Conservation (phyloP, 257 asterid species). For the Gynochthodes officinalis region DNA sequence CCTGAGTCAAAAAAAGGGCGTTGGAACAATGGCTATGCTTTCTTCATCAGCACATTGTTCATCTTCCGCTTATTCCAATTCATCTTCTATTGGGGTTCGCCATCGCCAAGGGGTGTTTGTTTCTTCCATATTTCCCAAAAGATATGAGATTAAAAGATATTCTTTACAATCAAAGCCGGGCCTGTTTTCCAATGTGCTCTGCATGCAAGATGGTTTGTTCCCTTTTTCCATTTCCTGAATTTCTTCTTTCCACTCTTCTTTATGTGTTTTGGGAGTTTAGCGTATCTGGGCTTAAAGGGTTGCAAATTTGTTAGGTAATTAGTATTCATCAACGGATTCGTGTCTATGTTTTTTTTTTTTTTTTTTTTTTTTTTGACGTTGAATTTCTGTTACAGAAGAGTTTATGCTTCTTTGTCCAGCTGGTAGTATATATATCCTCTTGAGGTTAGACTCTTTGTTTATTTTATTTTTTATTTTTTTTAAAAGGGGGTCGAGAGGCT, state of each 20-base stretch:
- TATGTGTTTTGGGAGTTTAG: background rate
- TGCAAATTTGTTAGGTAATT: background rate
- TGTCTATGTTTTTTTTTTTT: background rate
- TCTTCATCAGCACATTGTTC: conserved; percentile 54
- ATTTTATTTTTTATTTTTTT: background rate
- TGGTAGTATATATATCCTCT: too few species aligned
- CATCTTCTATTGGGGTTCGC: conserved; percentile 36
- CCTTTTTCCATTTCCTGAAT: background rate
- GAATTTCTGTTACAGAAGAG: background rate
- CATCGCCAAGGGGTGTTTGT: conserved; percentile 25
- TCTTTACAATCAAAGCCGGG: conserved; percentile 46
- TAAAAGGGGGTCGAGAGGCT: background rate
- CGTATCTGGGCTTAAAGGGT: too few species aligned
- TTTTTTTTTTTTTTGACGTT: background rate
- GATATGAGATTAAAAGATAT: conserved; percentile 29
- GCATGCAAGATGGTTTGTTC: conserved; percentile 76
- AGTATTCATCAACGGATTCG: background rate
- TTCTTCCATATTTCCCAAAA: conserved; percentile 30
- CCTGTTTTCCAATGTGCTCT: conserved; percentile 40
- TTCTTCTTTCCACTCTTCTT: background rate
- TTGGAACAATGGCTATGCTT: conserved; percentile 46
- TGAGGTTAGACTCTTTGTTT: too few species aligned
- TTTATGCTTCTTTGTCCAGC: background rate
- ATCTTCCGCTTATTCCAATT: conserved; percentile 43
- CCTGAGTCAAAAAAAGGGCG: background rate